Conservation (phyloP, 2,329 filamentous ascomycete genomes). For the Huntiella abstrusa region DNA sequence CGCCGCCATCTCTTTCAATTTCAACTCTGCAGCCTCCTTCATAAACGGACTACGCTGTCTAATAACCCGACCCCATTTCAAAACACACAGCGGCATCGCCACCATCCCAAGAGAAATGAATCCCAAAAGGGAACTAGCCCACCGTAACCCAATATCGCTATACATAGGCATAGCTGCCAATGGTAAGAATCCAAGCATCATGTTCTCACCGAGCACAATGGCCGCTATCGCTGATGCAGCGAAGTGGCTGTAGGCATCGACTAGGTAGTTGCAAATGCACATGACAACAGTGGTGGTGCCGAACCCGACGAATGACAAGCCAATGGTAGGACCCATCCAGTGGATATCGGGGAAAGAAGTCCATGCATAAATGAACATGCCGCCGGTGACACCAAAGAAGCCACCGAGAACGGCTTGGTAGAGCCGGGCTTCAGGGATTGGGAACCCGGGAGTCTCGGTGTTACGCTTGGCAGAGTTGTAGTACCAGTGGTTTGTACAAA, state of each 20-base stretch:
- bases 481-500: conserved; percentile 19
- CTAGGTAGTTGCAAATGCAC: conserved; percentile 28
- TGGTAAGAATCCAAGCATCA: conserved; percentile 21
- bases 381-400: conserved; percentile 16
- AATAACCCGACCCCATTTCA: conserved; percentile 9
- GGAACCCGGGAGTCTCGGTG: conserved; percentile 17
- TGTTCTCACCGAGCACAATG: conserved; percentile 28
- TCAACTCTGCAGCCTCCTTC: conserved; percentile 8
- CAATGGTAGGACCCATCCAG: conserved; percentile 29
- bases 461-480: conserved; percentile 22
- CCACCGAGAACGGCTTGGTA: conserved; percentile 11
- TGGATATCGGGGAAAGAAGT: conserved; percentile 22
- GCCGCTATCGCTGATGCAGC: conserved; percentile 30
- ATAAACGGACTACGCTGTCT: conserved; percentile 10
- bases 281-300: conserved; percentile 28
- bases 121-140: conserved; percentile 11
- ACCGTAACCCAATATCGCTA: conserved; percentile 9
- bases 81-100: conserved; percentile 7
- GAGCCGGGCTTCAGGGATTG: conserved; percentile 13
- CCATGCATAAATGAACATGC: conserved; percentile 33
- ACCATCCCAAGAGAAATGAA: conserved; percentile 11
- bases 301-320: conserved; percentile 28
- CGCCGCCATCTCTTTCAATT: conserved; percentile 1
- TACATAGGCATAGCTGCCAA: conserved; percentile 9
- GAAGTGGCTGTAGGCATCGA: conserved; percentile 30